Conservation (phyloP, 345 rosid genomes). For the Camelina sativa region DNA sequence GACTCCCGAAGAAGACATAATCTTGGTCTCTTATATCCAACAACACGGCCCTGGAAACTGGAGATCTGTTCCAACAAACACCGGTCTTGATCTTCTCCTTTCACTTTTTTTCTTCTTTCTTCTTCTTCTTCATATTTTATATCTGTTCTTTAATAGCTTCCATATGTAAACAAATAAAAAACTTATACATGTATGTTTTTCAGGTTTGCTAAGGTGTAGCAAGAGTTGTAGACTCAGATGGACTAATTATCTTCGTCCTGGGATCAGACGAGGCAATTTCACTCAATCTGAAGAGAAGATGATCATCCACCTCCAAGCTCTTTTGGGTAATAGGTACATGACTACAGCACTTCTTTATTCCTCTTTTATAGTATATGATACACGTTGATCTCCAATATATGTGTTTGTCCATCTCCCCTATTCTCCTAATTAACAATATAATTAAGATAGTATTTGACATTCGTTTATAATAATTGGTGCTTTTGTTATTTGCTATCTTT, state of each 20-base stretch:
- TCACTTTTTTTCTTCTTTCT: neutral
- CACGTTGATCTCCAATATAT: neutral
- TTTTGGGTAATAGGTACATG: slow-evolving; percentile 83
- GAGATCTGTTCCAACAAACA: slow-evolving; percentile 83
- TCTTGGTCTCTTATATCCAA: slow-evolving; percentile 84
- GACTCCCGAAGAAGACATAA: slow-evolving; percentile 98
- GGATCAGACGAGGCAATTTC: slow-evolving; percentile 90
- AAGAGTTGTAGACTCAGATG: slow-evolving; percentile 98
- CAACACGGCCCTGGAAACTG: slow-evolving; percentile 96
- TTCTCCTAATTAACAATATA: neutral
- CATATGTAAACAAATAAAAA: neutral
- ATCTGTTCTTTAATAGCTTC: slow-evolving; percentile 1
- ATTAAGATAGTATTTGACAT: neutral
- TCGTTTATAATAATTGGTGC: no score
- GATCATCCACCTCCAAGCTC: slow-evolving; percentile 98
- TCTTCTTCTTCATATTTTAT: neutral
- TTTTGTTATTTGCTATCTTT: neutral
- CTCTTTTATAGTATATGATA: neutral
- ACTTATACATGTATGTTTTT: slow-evolving; percentile 17
- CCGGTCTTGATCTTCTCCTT: slow-evolving; percentile 55
- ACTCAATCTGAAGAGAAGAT: slow-evolving; percentile 86
- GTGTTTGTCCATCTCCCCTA: neutral
- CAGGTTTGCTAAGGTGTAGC: slow-evolving; percentile 96
- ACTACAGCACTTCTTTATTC: neutral
- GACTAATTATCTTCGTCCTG: slow-evolving; percentile 97